phyloP scores from a whole-genome alignment of 2,329 filamentous ascomycete genomes.

The Grosmannia huntii region DNA sequence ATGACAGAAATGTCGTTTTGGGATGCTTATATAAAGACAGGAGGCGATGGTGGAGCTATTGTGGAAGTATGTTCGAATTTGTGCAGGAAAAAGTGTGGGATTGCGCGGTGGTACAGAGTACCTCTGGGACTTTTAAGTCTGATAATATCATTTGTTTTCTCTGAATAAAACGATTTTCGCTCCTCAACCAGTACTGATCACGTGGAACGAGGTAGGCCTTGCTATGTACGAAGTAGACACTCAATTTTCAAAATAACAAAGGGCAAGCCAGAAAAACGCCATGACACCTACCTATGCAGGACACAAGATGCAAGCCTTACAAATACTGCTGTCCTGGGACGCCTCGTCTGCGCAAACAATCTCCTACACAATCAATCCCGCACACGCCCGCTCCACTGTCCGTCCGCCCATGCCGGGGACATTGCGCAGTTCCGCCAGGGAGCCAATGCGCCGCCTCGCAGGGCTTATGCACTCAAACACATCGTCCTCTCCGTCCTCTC shows the following conservation, averaged over 20 bases:
- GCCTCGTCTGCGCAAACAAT: not conserved
- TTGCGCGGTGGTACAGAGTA: no score
- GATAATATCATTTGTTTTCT: no score
- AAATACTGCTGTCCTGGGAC: not conserved
- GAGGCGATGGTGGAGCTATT: no score
- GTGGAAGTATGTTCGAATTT: no score
- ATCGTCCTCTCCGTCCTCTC: constrained; percentile 15
- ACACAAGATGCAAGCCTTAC: not conserved
- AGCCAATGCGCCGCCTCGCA: constrained; percentile 24
- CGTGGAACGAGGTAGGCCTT: no score
- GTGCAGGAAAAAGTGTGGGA: no score
- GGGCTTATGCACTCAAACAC: not conserved
- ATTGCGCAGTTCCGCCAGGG: constrained; percentile 35
- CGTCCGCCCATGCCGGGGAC: constrained; percentile 45
- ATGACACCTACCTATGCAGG: not conserved
- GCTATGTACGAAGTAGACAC: no score
- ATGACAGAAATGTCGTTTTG: no score
- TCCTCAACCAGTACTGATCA: no score
- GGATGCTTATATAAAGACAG: no score
- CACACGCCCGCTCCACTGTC: constrained; percentile 43
- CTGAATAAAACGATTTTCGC: no score
- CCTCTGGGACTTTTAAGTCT: no score
- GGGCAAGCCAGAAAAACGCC: not conserved
- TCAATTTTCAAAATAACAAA: not conserved
- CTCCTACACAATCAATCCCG: constrained; percentile 24